Evolutionary conservation across 805 yeast genomes (phyloP).

Genomic region (Saccharomycopsis sp.): DNA sequence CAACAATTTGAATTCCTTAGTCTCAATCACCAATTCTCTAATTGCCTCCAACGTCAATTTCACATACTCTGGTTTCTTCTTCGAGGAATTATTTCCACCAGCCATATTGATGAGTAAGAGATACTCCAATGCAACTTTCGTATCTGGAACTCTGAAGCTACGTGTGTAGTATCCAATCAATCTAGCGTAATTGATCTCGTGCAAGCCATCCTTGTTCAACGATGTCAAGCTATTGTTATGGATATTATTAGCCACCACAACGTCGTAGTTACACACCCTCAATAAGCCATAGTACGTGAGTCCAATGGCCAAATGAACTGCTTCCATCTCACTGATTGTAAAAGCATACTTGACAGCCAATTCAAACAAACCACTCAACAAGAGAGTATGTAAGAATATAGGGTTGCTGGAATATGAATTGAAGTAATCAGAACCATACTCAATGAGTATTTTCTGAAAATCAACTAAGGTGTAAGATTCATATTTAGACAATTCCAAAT

Average conservation of each 20-base stretch:
- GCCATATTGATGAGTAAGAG: slow-evolving; percentile 58
- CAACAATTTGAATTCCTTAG: slow-evolving; percentile 73
- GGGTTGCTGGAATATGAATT: slow-evolving; percentile 51
- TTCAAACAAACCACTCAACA: slow-evolving; percentile 76
- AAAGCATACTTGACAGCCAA: slow-evolving; percentile 63
- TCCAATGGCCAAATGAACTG: slow-evolving; percentile 84
- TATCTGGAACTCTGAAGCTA: slow-evolving; percentile 77
- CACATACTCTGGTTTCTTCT: slow-evolving; percentile 38
- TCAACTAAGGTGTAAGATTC: slow-evolving; percentile 70
- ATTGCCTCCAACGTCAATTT: slow-evolving; percentile 68
- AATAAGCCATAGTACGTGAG: slow-evolving; percentile 67
- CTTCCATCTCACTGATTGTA: slow-evolving; percentile 66
- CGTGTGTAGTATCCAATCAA: slow-evolving; percentile 75
- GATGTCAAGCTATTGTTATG: slow-evolving; percentile 33
- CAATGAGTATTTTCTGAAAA: slow-evolving; percentile 62
- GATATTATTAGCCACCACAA: slow-evolving; percentile 21
- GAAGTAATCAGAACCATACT: slow-evolving; percentile 69
- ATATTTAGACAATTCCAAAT: slow-evolving; percentile 44
- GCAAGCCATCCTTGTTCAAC: slow-evolving; percentile 29
- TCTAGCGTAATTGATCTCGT: slow-evolving; percentile 41
- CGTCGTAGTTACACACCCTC: slow-evolving; percentile 35
- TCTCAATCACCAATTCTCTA: slow-evolving; percentile 76
- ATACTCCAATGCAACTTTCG: slow-evolving; percentile 89
- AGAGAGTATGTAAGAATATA: slow-evolving; percentile 64
- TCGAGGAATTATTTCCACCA: slow-evolving; percentile 11